Evolutionary conservation across 2,329 filamentous ascomycete species (phyloP), one percentile per base, ranked within the genome.

Genomic region (Neophaeococcomyces aloes): DNA sequence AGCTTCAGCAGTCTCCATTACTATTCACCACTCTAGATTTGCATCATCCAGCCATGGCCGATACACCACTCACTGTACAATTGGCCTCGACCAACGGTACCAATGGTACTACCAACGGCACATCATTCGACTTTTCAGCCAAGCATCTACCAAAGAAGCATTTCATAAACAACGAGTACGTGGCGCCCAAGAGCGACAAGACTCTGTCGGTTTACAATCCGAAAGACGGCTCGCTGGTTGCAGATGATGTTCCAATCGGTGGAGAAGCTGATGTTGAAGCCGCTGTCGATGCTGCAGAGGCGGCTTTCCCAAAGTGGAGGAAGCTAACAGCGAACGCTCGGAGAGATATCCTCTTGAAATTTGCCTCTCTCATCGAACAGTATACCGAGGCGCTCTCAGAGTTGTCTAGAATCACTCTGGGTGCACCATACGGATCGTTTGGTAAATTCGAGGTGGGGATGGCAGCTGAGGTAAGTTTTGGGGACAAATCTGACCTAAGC

Each of bases 191-290:
- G 18, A 10, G 11, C 13, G 31, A 29, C 31, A 36, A 30, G 32
- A 29, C n/a, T 7, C 25, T 44, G 8, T 25, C 41, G 13, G 78
- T 76, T 56, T 41, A 17, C 40, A 56, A 59, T 56, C 72, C 73
- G 7, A 67, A 64, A 38, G 66, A 74, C 53, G 66, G 65, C 41
- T 65, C 65, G 2, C 54, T 73, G 7, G 63, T 76, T 1, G 64
- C 69, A n/a, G 61, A 71, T 46, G 65, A 72, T 33, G 65, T 75
- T 11, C 57, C 60, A 23, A 48, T 64, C 2, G 66, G 66, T n/a
- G 66, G 64, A n/a, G 59, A 65, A 17, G 56, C 64, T n/a, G 69
- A 71, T 53, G 67, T 71, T 23, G 65, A 75, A 40, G 56, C 57
- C 4, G 71, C 71, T 2, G 69, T 75, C 3, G 63, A 60, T 7